Base-by-base conservation (phyloP, 768 basidiomycete genomes). In the Cyclocybe aegerita region DNA sequence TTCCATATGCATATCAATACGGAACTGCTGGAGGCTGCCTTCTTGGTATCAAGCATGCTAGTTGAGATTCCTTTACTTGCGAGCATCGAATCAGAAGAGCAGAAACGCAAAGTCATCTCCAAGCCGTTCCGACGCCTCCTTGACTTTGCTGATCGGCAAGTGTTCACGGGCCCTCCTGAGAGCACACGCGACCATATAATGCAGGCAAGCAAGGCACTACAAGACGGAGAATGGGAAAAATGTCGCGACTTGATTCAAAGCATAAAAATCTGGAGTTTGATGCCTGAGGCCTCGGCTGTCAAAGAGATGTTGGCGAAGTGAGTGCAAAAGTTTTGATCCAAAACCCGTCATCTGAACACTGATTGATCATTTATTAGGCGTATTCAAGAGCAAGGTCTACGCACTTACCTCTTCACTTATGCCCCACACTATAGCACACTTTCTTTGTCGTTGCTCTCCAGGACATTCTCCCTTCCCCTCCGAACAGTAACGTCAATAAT, bases 1-100 rank as follows among this genome's bases (percentile, higher is more conserved):
- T 99, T 98, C 86, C 97, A 99, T 70, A 90, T 98, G 89, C 97
- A 99, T 70, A 94, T 98, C 71, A 99, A 98, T 74, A 93, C 97
- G 10, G 97, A 98, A 70, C 78, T 99, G 7, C 76, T 98, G 48
- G 97, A 98, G 69, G 95, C 95, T 14, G 97, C 93, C 1, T 99
- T 98, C 77, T 79, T 99, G 38, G 94, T 97, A 12, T 95, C 93
- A 11, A 98, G 95, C 72, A 99, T 99, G 97, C 80, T 99, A 34
- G 88, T 98, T 35, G 97, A 98, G 72, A 94, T 99, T 12, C 97
- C 97, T 2, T 72, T 98, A 16, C 75, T 98, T 12, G 97, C 97
- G 3, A 93, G 90, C 66, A 90, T 94, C 54, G 93, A 97, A 56
- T 90, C 89, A 2, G 94, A 98, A 65, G 94, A 97, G 69, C 81